Base-by-base conservation (phyloP, 257 asterid species). In the Ehretia macrophylla region DNA sequence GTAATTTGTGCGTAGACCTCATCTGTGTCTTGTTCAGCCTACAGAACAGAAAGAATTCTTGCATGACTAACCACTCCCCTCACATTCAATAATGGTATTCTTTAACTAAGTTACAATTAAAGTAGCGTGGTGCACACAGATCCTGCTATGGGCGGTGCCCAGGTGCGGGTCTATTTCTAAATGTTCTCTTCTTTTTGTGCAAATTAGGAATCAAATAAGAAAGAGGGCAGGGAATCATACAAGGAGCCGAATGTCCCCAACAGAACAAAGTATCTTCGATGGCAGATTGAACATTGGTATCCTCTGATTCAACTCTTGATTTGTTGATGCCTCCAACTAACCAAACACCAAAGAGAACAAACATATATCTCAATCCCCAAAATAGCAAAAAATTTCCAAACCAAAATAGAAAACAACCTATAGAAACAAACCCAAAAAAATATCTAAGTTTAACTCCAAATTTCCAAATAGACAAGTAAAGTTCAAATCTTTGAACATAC, bases 251-350 rank as follows among this genome's bases (percentile, higher is more conserved):
- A 85, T 75, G 79, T 81, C 54, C 3, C 81, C 57, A 60, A 93
- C 91, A 38, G 69, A 58, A 66, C 99, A 93, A 37, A 89, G 92
- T 64, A 93, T 86, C 88, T 89, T 89, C 20, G 99, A 18, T 11
- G 95, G 79, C 68, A 93, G 77, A 79, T 69, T 79, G 74, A 93
- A 87, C 94, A 85, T 71, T 10, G 85, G 85, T 46, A 79, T 78
- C 79, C 83, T 85, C 64, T 81, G 87, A 80, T 79, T 75, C 63
- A 89, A 40, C 62, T 89, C 99, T 70, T 87, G 87, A 80, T 93
- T 86, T 20, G 97, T 85, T 27, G 99, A 93, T 60, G 97, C 96
- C 72, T 83, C 99, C 89, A 93, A 75, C 99, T 93, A 74, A 67
- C 11, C 62, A 72, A 75, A 56, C 55, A 54, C 55, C 57, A 50